phyloP scores from a whole-genome alignment of 352 stramenopile species.

The Pythium periplocum region DNA sequence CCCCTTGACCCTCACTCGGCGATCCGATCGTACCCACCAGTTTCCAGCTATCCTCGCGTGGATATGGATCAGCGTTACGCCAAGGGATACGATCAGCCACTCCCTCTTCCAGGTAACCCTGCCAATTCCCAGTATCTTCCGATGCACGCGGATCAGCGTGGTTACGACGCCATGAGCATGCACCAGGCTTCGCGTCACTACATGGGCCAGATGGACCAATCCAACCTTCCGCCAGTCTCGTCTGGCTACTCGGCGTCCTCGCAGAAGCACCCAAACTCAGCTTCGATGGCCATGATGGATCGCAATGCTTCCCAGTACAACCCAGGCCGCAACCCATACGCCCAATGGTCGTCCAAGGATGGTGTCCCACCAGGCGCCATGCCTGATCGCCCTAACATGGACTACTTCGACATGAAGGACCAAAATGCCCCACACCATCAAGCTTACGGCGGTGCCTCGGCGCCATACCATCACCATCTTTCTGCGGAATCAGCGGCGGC shows the following conservation, averaged over 20 bases:
- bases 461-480: slow-evolving; percentile 70
- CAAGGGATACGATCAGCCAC: slow-evolving; percentile 53
- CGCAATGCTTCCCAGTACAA: slow-evolving; percentile 26
- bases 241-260: slow-evolving; percentile 36
- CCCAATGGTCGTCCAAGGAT: slow-evolving; percentile 58
- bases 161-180: slow-evolving; percentile 70
- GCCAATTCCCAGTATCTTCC: slow-evolving; percentile 57
- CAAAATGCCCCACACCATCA: slow-evolving; percentile 40
- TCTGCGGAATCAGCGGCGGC: slow-evolving; percentile 41
- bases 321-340: slow-evolving; percentile 34
- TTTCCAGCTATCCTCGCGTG: slow-evolving; percentile 42
- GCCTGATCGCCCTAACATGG: slow-evolving; percentile 30
- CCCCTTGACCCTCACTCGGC: slow-evolving; percentile 33
- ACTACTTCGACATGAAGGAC: slow-evolving; percentile 80
- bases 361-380: slow-evolving; percentile 23
- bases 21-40: slow-evolving; percentile 32
- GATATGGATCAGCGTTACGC: slow-evolving; percentile 73
- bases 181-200: slow-evolving; percentile 45
- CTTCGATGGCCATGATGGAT: slow-evolving; percentile 28
- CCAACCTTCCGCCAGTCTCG: slow-evolving; percentile 38
- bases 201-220: slow-evolving; percentile 38
- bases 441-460: slow-evolving; percentile 33
- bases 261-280: slow-evolving; percentile 15
- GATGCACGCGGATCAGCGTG: slow-evolving; percentile 68
- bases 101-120: slow-evolving; percentile 7